Evolutionary conservation across 768 basidiomycete species (phyloP).

Genomic region (Dacryopinax primogenitus): DNA sequence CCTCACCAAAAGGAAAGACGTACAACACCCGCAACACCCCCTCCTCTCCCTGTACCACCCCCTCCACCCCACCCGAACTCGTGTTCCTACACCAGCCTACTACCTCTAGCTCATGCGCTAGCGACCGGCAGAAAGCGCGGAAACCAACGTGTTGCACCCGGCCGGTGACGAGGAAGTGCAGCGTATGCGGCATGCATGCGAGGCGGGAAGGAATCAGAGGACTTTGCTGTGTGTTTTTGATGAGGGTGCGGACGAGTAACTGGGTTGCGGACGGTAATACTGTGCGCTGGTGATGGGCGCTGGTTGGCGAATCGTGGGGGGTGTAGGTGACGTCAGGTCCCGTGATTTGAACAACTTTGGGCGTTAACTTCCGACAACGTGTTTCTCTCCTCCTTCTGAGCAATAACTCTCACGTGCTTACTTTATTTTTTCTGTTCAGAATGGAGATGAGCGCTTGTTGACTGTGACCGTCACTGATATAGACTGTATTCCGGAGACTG

Average conservation of each 20-base stretch:
- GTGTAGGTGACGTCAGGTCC: not conserved
- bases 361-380: too few species aligned
- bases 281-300: not conserved
- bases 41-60: not conserved
- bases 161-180: slow-evolving; percentile 2
- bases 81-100: slow-evolving; percentile 2
- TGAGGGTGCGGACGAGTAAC: too few species aligned
- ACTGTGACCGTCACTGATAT: too few species aligned
- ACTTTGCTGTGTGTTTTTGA: not conserved
- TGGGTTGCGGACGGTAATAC: not conserved
- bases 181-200: not conserved
- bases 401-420: too few species aligned
- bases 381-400: too few species aligned
- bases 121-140: not conserved
- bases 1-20: not conserved
- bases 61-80: not conserved
- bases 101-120: not conserved
- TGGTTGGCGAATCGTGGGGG: not conserved
- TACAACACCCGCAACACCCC: not conserved
- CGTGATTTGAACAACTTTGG: not conserved
- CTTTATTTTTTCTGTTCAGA: too few species aligned
- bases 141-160: not conserved
- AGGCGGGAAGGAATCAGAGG: not conserved
- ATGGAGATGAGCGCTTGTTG: too few species aligned
- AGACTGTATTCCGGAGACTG: too few species aligned